phyloP scores from a whole-genome alignment of 306 rosid genomes.

The Benincasa hispida region DNA sequence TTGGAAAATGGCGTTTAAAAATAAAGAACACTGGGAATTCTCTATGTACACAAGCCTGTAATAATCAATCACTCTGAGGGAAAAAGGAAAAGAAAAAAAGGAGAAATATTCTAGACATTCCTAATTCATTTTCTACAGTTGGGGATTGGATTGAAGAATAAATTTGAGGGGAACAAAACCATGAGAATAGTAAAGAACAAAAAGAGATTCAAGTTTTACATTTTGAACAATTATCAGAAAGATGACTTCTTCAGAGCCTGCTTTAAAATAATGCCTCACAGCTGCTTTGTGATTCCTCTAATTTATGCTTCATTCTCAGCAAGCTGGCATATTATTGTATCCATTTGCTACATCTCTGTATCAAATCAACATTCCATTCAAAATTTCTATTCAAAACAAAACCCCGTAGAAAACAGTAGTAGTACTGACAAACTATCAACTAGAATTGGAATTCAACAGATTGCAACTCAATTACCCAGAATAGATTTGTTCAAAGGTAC shows the following conservation, averaged over 20 bases:
- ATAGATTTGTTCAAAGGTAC: constrained; percentile 20
- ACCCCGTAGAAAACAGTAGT: background rate
- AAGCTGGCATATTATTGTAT: constrained; percentile 49
- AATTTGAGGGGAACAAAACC: constrained; percentile 16
- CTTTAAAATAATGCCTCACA: background rate
- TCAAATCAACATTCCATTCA: constrained; percentile 25
- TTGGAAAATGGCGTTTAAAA: background rate
- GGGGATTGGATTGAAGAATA: constrained; percentile 17
- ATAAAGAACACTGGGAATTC: background rate
- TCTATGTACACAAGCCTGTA: constrained; percentile 4
- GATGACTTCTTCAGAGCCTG: background rate
- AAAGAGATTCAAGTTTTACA: background rate
- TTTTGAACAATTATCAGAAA: background rate
- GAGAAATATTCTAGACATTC: constrained; percentile 1
- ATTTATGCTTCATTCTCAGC: constrained; percentile 49
- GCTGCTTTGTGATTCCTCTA: constrained; percentile 4
- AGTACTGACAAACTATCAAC: background rate
- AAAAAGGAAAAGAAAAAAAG: background rate
- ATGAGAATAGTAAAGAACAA: background rate
- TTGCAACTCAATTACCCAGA: background rate
- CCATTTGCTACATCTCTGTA: constrained; percentile 57
- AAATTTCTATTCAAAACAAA: background rate
- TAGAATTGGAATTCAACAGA: background rate
- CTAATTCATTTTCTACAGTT: constrained; percentile 45
- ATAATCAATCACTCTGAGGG: constrained; percentile 1